Base-by-base conservation (phyloP, 1,284 basidiomycete species). In the Ganoderma multipileum region DNA sequence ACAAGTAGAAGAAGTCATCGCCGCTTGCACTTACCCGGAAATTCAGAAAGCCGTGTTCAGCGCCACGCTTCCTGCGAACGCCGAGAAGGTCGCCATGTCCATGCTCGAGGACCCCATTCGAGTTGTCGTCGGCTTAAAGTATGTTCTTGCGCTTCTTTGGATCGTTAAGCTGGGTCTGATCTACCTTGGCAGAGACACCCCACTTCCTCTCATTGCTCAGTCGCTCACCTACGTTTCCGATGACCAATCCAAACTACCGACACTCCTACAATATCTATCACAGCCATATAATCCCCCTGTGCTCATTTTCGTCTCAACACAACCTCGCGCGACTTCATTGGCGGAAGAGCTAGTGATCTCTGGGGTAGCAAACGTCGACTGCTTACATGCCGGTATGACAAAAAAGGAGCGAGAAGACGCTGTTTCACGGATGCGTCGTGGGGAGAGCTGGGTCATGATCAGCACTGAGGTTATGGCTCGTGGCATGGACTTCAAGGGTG, bases 401-500 rank as follows among this genome's bases (percentile, higher is more conserved):
- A 91, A 90, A 74, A 91, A 93, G 74, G 94, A 97, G 79, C 88
- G 97, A 58, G 95, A 97, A 73, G 91, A 95, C 74, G 90, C 93
- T 12, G 88, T 98, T 14, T 85, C 87, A 58, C 89, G 92, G 26
- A 98, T 99, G 89, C 90, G 94, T 58, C 85, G 86, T 72, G 97
- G 96, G 0, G 88, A 93, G 75, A 93, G 94, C 70, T 98, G 96
- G 96, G 88, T 96, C 33, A 89, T 98, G 86, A 88, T 98, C 61
- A 94, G 92, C 72, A 98, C 96, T 18, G 97, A 98, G 78, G 94
- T 98, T 47, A 93, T 98, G 91, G 96, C 95, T 14, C 87, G 98
- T 72, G 98, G 97, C 4, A 97, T 99, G 90, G 97, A 99, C 79
- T 99, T 99, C 84, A 94, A 95, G 79, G 96, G 96, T 16, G 92